Conservation (phyloP, 306 rosid species). For the Fragaria iinumae region DNA sequence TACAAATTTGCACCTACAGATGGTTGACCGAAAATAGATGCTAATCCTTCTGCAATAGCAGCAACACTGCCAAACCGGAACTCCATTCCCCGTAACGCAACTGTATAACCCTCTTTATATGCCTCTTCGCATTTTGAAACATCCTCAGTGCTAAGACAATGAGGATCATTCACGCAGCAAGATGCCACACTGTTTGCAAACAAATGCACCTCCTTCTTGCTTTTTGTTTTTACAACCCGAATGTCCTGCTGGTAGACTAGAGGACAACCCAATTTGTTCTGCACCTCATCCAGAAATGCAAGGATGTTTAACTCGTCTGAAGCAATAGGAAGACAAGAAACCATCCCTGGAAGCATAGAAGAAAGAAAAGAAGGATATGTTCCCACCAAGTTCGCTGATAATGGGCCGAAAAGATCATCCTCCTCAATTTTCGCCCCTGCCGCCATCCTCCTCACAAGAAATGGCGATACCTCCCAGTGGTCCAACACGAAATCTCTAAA, state of each 20-base stretch:
- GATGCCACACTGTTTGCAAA: conserved; percentile 39
- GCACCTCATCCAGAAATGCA: conserved; percentile 58
- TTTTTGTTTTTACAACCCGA: conserved; percentile 62
- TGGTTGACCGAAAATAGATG: conserved; percentile 78
- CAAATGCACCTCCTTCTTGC: conserved; percentile 63
- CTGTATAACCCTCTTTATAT: conserved; percentile 64
- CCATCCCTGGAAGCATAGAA: conserved; percentile 47
- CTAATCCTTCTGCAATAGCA: conserved; percentile 64
- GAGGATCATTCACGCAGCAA: conserved; percentile 37
- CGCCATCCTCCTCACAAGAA: conserved; percentile 35
- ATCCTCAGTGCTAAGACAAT: conserved; percentile 40
- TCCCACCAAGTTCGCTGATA: conserved; percentile 42
- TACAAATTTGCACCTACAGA: conserved; percentile 89
- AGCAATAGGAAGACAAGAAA: conserved; percentile 78
- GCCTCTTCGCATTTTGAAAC: conserved; percentile 61
- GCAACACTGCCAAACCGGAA: conserved; percentile 63
- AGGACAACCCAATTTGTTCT: conserved; percentile 64
- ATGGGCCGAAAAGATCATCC: conserved; percentile 42
- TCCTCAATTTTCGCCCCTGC: conserved; percentile 26
- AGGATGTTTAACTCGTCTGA: conserved; percentile 69
- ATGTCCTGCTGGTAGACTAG: conserved; percentile 71
- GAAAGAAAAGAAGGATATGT: conserved; percentile 51
- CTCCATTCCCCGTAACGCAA: conserved; percentile 85
- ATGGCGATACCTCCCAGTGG: conserved; percentile 68
- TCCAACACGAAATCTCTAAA: conserved; percentile 56